Evolutionary conservation across 2,329 filamentous ascomycete species (phyloP).

Genomic region (Gaeumannomyces tritici): DNA sequence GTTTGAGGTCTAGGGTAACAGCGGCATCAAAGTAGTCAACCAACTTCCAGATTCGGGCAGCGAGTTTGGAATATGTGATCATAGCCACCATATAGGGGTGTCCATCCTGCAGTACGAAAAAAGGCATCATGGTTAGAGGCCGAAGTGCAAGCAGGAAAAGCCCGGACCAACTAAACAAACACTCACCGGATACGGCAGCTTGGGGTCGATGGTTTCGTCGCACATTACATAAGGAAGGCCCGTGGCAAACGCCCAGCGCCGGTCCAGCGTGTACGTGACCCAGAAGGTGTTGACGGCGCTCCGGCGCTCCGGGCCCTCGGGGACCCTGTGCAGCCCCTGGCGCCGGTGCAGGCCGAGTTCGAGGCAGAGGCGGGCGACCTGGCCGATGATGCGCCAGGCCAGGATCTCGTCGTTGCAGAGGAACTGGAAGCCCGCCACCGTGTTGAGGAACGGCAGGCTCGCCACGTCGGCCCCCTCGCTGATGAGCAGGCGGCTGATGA

Average conservation of each 20-base stretch:
- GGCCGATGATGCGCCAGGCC: conserved; percentile 78
- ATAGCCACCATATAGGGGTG: conserved; percentile 71
- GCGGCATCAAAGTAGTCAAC: conserved; percentile 58
- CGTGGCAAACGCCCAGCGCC: conserved; percentile 7
- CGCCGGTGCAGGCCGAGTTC: conserved; percentile 7
- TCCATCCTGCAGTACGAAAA: conserved; percentile 62
- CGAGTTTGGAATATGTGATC: conserved; percentile 75
- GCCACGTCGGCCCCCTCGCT: conserved; percentile 37
- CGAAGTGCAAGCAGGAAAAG: no score
- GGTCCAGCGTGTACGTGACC: conserved; percentile 8
- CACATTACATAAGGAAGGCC: conserved; percentile 8
- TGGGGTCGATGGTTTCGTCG: conserved; percentile 9
- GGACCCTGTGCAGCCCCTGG: conserved; percentile 22
- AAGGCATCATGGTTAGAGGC: conserved; percentile 50
- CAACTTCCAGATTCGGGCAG: conserved; percentile 78
- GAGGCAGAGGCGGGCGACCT: conserved; percentile 43
- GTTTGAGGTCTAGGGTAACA: conserved; percentile 54
- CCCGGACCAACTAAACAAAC: conserved; percentile 30
- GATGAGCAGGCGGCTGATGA: conserved; percentile 57
- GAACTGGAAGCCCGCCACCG: conserved; percentile 63
- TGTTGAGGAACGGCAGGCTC: conserved; percentile 39
- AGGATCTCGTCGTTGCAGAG: conserved; percentile 77
- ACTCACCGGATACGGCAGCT: conserved; percentile 63
- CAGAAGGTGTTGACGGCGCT: conserved; percentile 5
- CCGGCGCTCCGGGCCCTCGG: background rate